These are phyloP conservation scores for Rubus idaeus DNA, from an alignment of 306 rosid species.

Conservation along the genomic window DNA sequence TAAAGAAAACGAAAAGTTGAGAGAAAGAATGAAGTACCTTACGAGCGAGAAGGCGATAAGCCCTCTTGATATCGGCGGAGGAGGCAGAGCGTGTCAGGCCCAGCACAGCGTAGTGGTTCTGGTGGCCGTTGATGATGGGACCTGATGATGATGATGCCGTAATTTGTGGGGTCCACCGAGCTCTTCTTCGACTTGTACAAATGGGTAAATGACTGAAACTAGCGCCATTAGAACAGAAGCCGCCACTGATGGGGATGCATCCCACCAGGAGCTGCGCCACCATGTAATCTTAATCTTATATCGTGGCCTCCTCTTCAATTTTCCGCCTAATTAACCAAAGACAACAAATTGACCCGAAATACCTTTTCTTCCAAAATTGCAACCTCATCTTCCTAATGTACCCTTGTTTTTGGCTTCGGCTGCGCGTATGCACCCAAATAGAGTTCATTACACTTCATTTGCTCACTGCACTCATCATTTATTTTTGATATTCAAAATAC, in stretches of 20 bases:
- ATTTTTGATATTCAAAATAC: too few species aligned
- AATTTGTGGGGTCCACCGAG: slow-evolving; percentile 5
- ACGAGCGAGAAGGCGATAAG: slow-evolving; percentile 94
- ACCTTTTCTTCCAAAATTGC: too few species aligned
- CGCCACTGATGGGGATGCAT: slow-evolving; percentile 39
- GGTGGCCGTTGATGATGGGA: slow-evolving; percentile 36
- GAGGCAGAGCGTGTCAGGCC: slow-evolving; percentile 62
- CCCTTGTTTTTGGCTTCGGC: too few species aligned
- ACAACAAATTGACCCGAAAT: too few species aligned
- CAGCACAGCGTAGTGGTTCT: slow-evolving; percentile 62
- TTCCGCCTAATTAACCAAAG: too few species aligned
- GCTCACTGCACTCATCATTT: too few species aligned
- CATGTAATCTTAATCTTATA: slow-evolving; percentile 30
- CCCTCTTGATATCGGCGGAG: slow-evolving; percentile 65
- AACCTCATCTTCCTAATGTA: too few species aligned
- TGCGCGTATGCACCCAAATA: too few species aligned
- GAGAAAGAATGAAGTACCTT: slow-evolving; percentile 36
- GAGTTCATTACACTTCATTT: too few species aligned
- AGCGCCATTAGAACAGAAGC: not conserved
- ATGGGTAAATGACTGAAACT: slow-evolving; percentile 9
- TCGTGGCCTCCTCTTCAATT: too few species aligned
- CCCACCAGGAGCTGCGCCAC: slow-evolving; percentile 64
- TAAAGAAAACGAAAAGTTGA: too few species aligned
- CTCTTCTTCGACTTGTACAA: not conserved
- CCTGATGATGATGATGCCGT: slow-evolving; percentile 16